Conservation (phyloP, 2,329 filamentous ascomycete genomes). For the Arthrobotrys conoides region DNA sequence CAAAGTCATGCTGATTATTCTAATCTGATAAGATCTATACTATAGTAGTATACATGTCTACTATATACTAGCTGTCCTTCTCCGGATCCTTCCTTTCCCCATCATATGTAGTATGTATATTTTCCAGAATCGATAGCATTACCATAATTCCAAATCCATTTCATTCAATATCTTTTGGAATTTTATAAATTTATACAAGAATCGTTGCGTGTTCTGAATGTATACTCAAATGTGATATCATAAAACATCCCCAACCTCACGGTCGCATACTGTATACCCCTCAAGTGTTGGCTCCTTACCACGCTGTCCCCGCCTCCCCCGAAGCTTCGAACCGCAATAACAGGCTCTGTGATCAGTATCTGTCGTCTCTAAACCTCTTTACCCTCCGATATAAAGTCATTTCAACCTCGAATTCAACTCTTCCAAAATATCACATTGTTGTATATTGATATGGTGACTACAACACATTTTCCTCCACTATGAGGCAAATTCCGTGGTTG, state of each 20-base stretch:
- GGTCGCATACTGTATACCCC: constrained; percentile 8
- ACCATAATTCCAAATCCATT: no score
- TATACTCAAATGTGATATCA: constrained; percentile 8
- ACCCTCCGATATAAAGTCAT: not conserved
- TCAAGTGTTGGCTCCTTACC: constrained; percentile 21
- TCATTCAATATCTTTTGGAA: not conserved
- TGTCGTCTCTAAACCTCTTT: constrained; percentile 5
- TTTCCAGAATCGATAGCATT: no score
- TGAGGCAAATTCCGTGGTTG: constrained; percentile 44
- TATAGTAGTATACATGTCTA: not conserved
- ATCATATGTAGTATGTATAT: no score
- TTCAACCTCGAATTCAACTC: constrained; percentile 47
- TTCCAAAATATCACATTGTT: constrained; percentile 60
- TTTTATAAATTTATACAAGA: no score
- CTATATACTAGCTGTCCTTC: not conserved
- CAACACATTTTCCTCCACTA: constrained; percentile 49
- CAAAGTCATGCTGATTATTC: no score
- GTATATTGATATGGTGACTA: constrained; percentile 53
- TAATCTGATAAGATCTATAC: not conserved
- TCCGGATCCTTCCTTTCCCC: constrained; percentile 9
- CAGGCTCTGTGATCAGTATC: constrained; percentile 3
- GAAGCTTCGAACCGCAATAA: not conserved
- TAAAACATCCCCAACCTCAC: constrained; percentile 3
- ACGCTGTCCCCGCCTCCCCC: not conserved
- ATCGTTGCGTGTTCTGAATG: not conserved